phyloP scores from a whole-genome alignment of 768 basidiomycete species.

The Collybia sp. region DNA sequence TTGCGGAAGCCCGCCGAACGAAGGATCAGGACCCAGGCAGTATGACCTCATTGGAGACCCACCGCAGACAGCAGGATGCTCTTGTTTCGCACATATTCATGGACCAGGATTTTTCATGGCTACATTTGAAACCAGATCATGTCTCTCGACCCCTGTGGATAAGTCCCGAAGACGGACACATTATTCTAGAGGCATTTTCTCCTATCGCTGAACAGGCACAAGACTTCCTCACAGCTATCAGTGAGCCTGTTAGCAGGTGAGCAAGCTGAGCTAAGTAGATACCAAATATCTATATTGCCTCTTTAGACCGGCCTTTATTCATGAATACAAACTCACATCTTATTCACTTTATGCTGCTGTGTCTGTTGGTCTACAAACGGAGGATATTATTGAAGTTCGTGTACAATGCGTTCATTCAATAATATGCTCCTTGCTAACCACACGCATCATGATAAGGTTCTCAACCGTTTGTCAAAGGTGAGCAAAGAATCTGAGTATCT shows the following conservation, averaged over 20 bases:
- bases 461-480: conserved; percentile 80
- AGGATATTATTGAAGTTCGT: conserved; percentile 96
- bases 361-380: conserved; percentile 95
- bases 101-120: conserved; percentile 82
- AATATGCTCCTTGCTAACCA: conserved; percentile 5
- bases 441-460: conserved; percentile 49
- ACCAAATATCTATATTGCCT: conserved; percentile 16
- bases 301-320: conserved; percentile 89
- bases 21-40: conserved; percentile 39
- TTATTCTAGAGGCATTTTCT: conserved; percentile 96
- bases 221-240: conserved; percentile 96
- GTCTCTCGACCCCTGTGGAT: conserved; percentile 94
- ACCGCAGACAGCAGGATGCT: conserved; percentile 69
- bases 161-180: conserved; percentile 84
- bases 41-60: conserved; percentile 52
- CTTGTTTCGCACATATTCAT: conserved; percentile 81
- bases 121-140: conserved; percentile 89
- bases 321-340: conserved; percentile 98
- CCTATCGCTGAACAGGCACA: conserved; percentile 98
- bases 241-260: conserved; percentile 97
- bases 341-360: conserved; percentile 99
- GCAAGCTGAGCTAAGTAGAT: conserved; percentile 32
- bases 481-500: conserved; percentile 4
- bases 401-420: conserved; percentile 20
- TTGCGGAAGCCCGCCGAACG: conserved; percentile 56